Conservation (phyloP, 116 monocot species). For the Iris pallida region DNA sequence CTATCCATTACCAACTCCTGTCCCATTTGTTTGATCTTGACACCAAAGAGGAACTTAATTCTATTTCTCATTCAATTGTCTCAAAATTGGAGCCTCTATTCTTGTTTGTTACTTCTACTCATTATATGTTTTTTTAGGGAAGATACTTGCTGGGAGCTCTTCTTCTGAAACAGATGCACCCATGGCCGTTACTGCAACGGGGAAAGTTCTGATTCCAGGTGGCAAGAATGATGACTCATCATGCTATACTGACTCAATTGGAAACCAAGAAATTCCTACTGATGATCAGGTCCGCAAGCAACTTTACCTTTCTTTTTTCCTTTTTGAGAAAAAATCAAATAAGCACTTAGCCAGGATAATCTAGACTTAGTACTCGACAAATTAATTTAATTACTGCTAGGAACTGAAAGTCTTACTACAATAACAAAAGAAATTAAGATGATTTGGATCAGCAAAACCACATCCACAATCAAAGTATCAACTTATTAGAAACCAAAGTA, state of each 20-base stretch:
- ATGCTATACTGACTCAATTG: constrained; percentile 14
- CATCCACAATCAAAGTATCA: neutral
- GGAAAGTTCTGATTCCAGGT: constrained; percentile 49
- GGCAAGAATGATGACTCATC: constrained; percentile 25
- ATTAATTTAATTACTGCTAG: neutral
- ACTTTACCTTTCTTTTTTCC: neutral
- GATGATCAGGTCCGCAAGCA: constrained; percentile 28
- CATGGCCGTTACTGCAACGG: constrained; percentile 24
- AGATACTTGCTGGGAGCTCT: constrained; percentile 28
- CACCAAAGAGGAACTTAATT: neutral
- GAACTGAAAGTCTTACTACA: neutral
- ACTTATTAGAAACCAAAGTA: too few species aligned
- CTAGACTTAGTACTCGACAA: neutral
- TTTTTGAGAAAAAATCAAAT: neutral
- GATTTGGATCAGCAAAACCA: neutral
- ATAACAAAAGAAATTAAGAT: neutral
- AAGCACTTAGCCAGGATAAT: neutral
- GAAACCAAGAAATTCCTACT: constrained; percentile 11
- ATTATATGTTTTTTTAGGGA: constrained; percentile 38
- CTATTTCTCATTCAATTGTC: neutral
- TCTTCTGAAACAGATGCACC: constrained; percentile 34
- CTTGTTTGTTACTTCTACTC: neutral
- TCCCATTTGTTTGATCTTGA: neutral
- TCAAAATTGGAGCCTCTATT: neutral
- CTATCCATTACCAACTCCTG: neutral